Conservation (phyloP, 23 red algal species). For the Agarophyton chilense region DNA sequence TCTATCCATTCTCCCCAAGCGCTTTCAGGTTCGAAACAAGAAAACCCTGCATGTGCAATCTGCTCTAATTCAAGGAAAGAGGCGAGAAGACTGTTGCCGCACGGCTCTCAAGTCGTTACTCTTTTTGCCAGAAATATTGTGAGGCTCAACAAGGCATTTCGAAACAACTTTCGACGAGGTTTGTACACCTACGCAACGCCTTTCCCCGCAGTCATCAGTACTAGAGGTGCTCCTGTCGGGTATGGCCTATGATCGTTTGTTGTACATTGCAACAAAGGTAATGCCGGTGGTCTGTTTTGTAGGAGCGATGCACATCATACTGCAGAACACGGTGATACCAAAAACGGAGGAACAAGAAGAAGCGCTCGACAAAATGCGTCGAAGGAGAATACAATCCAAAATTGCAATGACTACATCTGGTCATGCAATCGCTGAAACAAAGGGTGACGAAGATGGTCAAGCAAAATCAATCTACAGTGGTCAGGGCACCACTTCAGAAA, state of each 20-base stretch:
- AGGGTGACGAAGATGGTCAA: neutral
- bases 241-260: constrained; percentile 3
- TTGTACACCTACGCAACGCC: no score
- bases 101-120: no score
- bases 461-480: neutral
- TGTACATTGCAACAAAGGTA: constrained; percentile 27
- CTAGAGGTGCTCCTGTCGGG: no score
- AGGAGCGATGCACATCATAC: constrained; percentile 10
- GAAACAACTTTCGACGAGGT: neutral
- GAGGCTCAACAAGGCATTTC: no score
- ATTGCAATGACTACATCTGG: constrained; percentile 6
- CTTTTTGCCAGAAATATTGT: no score
- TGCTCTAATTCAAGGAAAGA: no score
- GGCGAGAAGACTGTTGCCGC: no score
- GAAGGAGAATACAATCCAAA: neutral
- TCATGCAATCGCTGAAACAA: neutral
- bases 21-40: no score
- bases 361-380: constrained; percentile 4
- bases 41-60: no score
- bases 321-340: constrained; percentile 39
- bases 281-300: constrained; percentile 31
- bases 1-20: no score
- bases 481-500: neutral
- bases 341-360: constrained; percentile 18
- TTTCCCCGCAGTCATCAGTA: no score